Conservation (phyloP, 2,329 filamentous ascomycete genomes). For the Sporothrix protearum region DNA sequence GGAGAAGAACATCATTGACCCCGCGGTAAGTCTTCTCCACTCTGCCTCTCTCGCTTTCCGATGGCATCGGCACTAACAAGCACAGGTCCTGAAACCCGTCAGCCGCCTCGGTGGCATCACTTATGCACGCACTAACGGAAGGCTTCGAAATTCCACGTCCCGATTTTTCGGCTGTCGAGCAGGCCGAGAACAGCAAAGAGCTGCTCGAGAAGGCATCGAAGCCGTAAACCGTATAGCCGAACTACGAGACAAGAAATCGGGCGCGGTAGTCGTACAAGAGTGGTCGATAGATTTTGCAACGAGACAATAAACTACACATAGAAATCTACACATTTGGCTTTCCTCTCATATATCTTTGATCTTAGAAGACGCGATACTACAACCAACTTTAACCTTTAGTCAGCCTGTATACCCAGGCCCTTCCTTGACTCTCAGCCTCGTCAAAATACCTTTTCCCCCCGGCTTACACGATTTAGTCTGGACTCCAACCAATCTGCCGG, state of each 20-base stretch:
- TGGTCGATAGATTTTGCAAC: background rate
- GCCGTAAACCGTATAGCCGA: constrained; percentile 7
- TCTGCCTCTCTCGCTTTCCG: background rate
- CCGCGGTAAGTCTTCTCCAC: constrained; percentile 49
- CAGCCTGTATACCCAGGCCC: background rate
- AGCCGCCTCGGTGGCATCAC: constrained; percentile 80
- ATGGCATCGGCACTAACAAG: constrained; percentile 21
- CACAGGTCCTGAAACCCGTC: constrained; percentile 67
- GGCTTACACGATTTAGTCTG: background rate
- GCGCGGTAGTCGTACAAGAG: too few species aligned
- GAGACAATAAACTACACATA: background rate
- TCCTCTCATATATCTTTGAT: background rate
- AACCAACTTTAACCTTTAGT: too few species aligned
- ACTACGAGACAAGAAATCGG: background rate
- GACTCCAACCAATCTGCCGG: background rate
- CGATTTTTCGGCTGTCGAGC: constrained; percentile 46
- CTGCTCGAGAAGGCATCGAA: constrained; percentile 24
- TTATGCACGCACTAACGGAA: constrained; percentile 68
- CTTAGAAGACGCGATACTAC: too few species aligned
- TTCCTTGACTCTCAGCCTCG: background rate
- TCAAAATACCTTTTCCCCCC: background rate
- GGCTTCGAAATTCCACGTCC: constrained; percentile 67
- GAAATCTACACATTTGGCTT: background rate
- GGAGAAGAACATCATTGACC: constrained; percentile 69
- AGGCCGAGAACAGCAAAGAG: constrained; percentile 37